Conservation (phyloP, 2,329 filamentous ascomycete species). For the Stagonosporopsis rhizophila region DNA sequence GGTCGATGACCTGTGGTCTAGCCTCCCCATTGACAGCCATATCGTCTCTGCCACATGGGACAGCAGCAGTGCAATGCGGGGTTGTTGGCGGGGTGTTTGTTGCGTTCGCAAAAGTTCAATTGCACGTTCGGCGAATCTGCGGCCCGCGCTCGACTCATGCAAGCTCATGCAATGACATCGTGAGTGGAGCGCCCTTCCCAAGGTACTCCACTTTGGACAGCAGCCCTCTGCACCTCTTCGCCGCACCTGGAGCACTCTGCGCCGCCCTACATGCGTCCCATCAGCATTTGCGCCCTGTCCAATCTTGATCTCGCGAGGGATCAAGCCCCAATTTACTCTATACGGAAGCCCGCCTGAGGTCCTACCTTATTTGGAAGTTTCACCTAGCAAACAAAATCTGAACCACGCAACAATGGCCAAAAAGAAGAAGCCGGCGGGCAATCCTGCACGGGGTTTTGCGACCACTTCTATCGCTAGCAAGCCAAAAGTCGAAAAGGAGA, state of each 20-base stretch:
- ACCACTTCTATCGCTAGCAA: slow-evolving; percentile 92
- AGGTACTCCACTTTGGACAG: slow-evolving; percentile 21
- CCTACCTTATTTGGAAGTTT: slow-evolving; percentile 23
- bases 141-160: slow-evolving; percentile 20
- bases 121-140: slow-evolving; percentile 14
- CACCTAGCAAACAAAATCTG: slow-evolving; percentile 13
- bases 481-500: slow-evolving; percentile 60
- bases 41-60: slow-evolving; percentile 41
- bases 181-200: slow-evolving; percentile 27
- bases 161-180: slow-evolving; percentile 29
- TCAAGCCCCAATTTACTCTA: slow-evolving; percentile 47
- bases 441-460: slow-evolving; percentile 90
- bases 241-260: slow-evolving; percentile 21
- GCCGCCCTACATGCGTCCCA: slow-evolving; percentile 45
- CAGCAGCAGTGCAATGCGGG: slow-evolving; percentile 28
- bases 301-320: slow-evolving; percentile 47
- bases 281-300: slow-evolving; percentile 28
- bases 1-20: slow-evolving; percentile 41
- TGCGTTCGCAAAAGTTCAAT: slow-evolving; percentile 30
- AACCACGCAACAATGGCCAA: slow-evolving; percentile 71
- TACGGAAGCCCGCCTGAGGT: slow-evolving; percentile 36
- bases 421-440: slow-evolving; percentile 88
- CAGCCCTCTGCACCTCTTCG: slow-evolving; percentile 22
- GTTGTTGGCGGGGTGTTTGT: slow-evolving; percentile 35
- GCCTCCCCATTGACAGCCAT: slow-evolving; percentile 49